Base-by-base conservation (phyloP, 495 filamentous ascomycete genomes). In the Penicillium pulvis region DNA sequence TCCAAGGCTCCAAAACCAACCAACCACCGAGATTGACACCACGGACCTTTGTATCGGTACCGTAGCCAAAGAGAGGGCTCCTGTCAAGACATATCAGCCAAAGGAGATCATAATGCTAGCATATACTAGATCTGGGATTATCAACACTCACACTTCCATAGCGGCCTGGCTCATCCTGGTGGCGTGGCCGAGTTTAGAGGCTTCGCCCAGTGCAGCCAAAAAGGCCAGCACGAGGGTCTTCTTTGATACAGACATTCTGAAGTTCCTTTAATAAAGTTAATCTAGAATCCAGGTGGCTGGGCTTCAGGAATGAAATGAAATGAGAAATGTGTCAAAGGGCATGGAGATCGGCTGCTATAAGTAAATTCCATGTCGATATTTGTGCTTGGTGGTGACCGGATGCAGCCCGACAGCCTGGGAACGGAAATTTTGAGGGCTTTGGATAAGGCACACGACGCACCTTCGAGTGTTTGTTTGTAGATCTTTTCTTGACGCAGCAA, bases 1-100 rank as follows among this genome's bases (percentile, higher is more conserved):
- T 88, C 86, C 86, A 89, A 16, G 86, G 78, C 64, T 83, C 80
- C 31, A 81, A 62, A 14, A 85, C 80, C 23, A 86, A 73, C 83
- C 83, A 85, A 12, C 82, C 83, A 56, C 83, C 83, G 8, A 85
- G 72, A 57, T 84, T 85, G 33, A 86, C 81, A 54, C 83, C 83
- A 16, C 77, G 79, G 39, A 85, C 74, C 56, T 78, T 79, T 16
- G 11, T 17, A 1, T 77, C 58, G 28, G 58, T 56, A 51, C 73
- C 71, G 65, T 81, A 85, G 46, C 79, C 61, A 57, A 81, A 80
- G 16, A 68, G 65, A 14, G 78, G 61, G 33, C 46, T 49, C 42
- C 43, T 35, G 33, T 44, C 4, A 6, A 49, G 12, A 1, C 17
- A 30, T 11, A 10, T 49, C 33, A 49, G 46, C 23, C 14, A n/a